A percentile compares a stretch with the other conserved stretches of the same genome.
phyloP scores from a whole-genome alignment of 31 red algal species.

The Endocladia muricata region DNA sequence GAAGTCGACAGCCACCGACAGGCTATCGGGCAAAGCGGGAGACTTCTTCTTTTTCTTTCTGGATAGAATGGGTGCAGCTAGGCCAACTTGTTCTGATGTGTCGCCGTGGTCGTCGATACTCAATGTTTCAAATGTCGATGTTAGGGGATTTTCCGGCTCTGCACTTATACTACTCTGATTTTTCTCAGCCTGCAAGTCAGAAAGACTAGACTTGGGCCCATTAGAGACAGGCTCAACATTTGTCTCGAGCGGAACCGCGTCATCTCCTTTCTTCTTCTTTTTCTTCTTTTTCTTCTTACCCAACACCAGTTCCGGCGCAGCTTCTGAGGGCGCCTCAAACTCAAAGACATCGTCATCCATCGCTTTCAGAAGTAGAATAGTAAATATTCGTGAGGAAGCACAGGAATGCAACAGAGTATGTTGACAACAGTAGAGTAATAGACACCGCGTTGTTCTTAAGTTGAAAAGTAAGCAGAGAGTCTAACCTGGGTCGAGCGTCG shows the following conservation, averaged over 20 bases:
- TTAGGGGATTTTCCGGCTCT: neutral
- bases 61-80: neutral
- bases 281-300: constrained; percentile 79
- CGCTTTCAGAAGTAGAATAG: too few relatives aligned
- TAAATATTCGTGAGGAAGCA: too few relatives aligned
- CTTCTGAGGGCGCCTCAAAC: constrained; percentile 46
- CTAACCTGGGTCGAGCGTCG: too few relatives aligned
- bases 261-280: constrained; percentile 60
- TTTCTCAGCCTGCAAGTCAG: neutral
- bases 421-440: too few relatives aligned
- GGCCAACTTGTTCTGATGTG: neutral
- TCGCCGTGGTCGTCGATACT: neutral
- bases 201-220: too few relatives aligned
- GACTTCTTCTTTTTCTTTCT: constrained; percentile 46
- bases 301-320: constrained; percentile 53
- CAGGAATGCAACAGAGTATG: too few relatives aligned
- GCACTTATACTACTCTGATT: neutral
- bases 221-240: neutral
- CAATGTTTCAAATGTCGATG: constrained; percentile 27
- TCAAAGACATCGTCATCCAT: constrained; percentile 64
- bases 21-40: neutral
- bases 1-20: neutral
- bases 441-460: too few relatives aligned
- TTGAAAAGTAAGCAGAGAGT: too few relatives aligned
- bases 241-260: neutral